Evolutionary conservation across 306 rosid species (phyloP).

Genomic region (Sicyos edulis): DNA sequence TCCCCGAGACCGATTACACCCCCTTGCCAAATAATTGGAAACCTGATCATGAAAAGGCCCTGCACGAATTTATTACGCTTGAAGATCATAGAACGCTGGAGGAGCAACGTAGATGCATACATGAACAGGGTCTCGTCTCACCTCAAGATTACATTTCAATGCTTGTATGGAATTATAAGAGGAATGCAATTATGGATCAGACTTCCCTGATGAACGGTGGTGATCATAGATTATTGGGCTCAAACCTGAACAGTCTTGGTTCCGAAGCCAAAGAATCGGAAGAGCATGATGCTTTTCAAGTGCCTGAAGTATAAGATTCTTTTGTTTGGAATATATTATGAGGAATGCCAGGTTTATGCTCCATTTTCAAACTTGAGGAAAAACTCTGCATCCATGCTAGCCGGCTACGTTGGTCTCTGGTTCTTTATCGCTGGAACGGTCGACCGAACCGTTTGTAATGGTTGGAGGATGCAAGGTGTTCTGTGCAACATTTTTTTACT

Average conservation of each 20-base stretch:
- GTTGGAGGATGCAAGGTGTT: not conserved
- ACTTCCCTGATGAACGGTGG: slow-evolving; percentile 34
- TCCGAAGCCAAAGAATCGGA: not conserved
- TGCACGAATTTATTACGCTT: slow-evolving; percentile 70
- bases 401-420: not conserved
- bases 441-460: not conserved
- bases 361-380: not conserved
- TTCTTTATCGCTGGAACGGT: not conserved
- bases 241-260: slow-evolving; percentile 36
- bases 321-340: not conserved
- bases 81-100: slow-evolving; percentile 74
- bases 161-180: slow-evolving; percentile 98
- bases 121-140: slow-evolving; percentile 76
- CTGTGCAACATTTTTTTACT: not conserved
- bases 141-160: slow-evolving; percentile 89
- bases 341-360: not conserved
- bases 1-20: slow-evolving; percentile 85
- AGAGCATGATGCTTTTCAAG: not conserved
- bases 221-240: slow-evolving; percentile 35
- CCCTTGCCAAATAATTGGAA: slow-evolving; percentile 82
- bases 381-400: slow-evolving; percentile 8
- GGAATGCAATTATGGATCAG: slow-evolving; percentile 51
- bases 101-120: slow-evolving; percentile 53
- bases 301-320: not conserved
- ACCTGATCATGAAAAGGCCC: slow-evolving; percentile 80